Evolutionary conservation across 2,329 filamentous ascomycete species (phyloP).

Genomic region (Colletotrichum endophyticum): DNA sequence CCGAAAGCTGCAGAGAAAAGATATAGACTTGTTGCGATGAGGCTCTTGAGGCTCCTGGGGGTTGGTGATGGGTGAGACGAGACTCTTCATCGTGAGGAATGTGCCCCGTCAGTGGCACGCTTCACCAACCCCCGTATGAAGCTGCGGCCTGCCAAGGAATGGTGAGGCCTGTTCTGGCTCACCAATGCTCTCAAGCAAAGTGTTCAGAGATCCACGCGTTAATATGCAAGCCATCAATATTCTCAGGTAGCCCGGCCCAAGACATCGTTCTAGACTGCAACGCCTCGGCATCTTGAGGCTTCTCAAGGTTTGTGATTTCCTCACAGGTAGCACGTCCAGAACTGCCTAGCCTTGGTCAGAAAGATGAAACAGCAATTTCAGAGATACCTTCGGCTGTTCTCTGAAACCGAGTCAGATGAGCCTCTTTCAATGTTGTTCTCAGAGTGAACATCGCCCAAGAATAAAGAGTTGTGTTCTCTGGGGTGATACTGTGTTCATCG

Average conservation of each 20-base stretch:
- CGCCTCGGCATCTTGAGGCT: not conserved
- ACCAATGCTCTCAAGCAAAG: not conserved
- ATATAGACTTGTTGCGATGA: not conserved
- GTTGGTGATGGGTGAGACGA: not conserved
- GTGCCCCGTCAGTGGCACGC: not conserved
- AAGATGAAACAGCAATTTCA: not conserved
- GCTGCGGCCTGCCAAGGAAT: not conserved
- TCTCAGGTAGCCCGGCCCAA: not conserved
- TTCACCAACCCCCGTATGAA: not conserved
- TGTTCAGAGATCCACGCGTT: not conserved
- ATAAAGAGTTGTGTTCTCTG: not conserved
- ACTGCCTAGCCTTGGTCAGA: not conserved
- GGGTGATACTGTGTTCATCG: not conserved
- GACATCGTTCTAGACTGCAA: not conserved
- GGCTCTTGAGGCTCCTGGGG: not conserved
- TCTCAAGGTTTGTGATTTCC: not conserved
- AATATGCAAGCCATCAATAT: not conserved
- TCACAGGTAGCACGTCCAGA: not conserved
- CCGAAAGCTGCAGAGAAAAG: not conserved
- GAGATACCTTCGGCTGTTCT: not conserved
- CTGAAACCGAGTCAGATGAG: not conserved
- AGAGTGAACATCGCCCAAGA: not conserved
- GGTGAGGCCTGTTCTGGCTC: not conserved
- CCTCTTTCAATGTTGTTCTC: not conserved
- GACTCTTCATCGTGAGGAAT: conserved; percentile 1